Evolutionary conservation across 257 asterid genomes (phyloP), one percentile per base, ranked within the genome.

Genomic region (Verbena officinalis): DNA sequence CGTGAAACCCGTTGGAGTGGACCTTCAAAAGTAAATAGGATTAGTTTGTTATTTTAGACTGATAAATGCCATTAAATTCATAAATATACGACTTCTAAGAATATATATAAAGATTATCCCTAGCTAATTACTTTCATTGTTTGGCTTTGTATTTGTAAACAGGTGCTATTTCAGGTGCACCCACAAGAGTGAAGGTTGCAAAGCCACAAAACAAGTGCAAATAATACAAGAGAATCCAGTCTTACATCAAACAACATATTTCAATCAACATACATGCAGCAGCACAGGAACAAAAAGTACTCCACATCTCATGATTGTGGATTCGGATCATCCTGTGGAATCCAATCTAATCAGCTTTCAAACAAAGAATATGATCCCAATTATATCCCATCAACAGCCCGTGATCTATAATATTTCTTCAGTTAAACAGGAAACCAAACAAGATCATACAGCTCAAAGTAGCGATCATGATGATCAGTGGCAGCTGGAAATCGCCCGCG

Each of bases 141-240:
- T 45, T 62, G 42, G 48, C 9, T 14, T 2, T 38, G 16, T 38
- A 43, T 43, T 27, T 51, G 39, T 16, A 2, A 64, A 7, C 76
- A 90, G 97, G 78, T 80, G 93, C 68, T 90, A 90, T 49, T 90
- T 20, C 38, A 83, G 96, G 79, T 90, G 97, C 73, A 79, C 90
- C 33, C 78, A 82, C 87, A 91, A 80, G 75, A 2, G n/a, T 6
- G 80, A 81, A 23, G 83, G 81, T 5, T 91, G 97, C 82, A 70
- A 73, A 60, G 97, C 97, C 4, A 57, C 61, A 8, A 91, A 80
- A 40, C 97, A 88, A 56, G 96, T 91, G 27, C 94, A 91, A 48
- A 81, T 21, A 53, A 31, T 75, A 2, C 53, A 76, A 43, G 78
- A 78, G 11, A 48, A 74, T 33, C 67, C 80, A 10, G 20, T 30